Base-by-base conservation (phyloP, 768 basidiomycete genomes). In the Chiua virens region DNA sequence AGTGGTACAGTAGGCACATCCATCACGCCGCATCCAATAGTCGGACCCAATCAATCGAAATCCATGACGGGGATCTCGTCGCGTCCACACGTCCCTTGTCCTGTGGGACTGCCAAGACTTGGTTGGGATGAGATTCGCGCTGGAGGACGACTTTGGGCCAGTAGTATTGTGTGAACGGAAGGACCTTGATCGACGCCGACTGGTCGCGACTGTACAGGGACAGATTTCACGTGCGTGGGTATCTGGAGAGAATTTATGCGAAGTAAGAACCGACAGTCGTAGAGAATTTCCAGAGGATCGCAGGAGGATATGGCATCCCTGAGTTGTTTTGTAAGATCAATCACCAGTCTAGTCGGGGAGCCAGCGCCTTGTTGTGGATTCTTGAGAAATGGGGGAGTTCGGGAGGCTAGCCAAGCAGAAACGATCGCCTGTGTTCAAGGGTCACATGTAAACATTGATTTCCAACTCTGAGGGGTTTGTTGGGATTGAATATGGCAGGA, bases 181-280 rank as follows among this genome's bases (percentile, higher is more conserved):
- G 35, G 10, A 84, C 54, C 37, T 49, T 67, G 52, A 70, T 17
- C 13, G 80, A 60, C 8, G 57, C 52, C 1, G 58, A 64, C 10
- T 50, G 32, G 7, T 55, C 53, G 14, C 45, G 50, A 42, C 59
- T 43, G 7, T 55, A 20, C 35, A 81, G 47, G 30, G n/a, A 58
- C 58, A 18, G 53, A 47, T n/a, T 58, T 50, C 4, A 86, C 32
- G 8, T 64, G 41, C 2, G 48, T 20, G 2, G 84, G 82, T 20
- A 83, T 73, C 37, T 58, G 69, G 30, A 58, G 56, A 14, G 80
- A 58, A 50, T 78, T 53, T 56, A 88, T 73, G 18, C 58, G 61
- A 38, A 90, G 44, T 4, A 81, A 58, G 64, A 87, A 91, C 7
- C 89, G 82, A 56, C 75, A 74, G 63, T 91, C 88, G 61, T 80